phyloP scores from a whole-genome alignment of 163 green algal species.

The Scenedesmus sp. region DNA sequence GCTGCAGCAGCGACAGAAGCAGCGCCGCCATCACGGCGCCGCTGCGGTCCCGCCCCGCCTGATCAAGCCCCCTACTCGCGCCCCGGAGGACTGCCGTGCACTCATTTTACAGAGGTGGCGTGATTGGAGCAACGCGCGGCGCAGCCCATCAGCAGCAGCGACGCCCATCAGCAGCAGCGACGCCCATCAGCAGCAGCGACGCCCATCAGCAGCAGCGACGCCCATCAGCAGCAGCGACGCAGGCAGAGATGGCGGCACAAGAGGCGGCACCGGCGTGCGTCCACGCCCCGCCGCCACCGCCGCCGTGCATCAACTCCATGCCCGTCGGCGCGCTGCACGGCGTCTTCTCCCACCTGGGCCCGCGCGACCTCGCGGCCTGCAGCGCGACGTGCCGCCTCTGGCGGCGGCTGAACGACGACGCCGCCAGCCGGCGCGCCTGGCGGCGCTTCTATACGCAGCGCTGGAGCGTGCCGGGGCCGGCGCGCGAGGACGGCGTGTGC shows the following conservation, averaged over 20 bases:
- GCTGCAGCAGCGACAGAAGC: too few species aligned
- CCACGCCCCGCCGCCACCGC: background rate
- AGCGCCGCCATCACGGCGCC: too few species aligned
- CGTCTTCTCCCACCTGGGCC: conserved; percentile 42
- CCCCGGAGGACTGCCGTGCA: too few species aligned
- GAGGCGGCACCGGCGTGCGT: background rate
- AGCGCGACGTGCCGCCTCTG: conserved; percentile 42
- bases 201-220: background rate
- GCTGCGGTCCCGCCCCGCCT: too few species aligned
- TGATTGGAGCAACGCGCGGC: background rate
- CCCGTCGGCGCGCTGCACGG: conserved; percentile 30
- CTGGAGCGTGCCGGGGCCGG: conserved; percentile 19
- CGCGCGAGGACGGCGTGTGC: conserved; percentile 1
- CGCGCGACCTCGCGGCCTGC: conserved; percentile 37
- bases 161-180: background rate
- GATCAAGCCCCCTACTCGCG: too few species aligned
- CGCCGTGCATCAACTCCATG: conserved; percentile 15
- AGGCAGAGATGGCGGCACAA: background rate
- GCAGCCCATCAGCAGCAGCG: background rate
- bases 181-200: background rate
- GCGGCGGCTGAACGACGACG: conserved; percentile 42
- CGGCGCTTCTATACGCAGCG: conserved; percentile 33
- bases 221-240: background rate
- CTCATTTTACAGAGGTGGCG: too few species aligned
- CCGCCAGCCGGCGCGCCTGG: conserved; percentile 39